These are phyloP conservation scores for Aureobasidium lini DNA, from an alignment of 2,329 filamentous ascomycete genomes.

Conservation along the genomic window DNA sequence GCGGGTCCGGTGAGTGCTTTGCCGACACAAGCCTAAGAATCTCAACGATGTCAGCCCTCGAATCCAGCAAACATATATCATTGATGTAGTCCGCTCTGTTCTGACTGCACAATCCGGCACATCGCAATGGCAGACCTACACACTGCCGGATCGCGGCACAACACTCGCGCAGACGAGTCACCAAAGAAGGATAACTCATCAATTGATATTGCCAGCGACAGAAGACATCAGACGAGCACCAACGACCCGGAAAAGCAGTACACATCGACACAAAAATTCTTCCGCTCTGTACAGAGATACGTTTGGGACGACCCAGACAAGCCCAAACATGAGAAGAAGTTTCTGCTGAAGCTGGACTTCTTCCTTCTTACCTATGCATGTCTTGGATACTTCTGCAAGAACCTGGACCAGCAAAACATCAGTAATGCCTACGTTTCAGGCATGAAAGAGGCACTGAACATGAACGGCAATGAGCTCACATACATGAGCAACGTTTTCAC, in stretches of 20 bases:
- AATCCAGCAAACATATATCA: not conserved
- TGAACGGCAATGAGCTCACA: constrained; percentile 49
- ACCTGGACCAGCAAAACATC: constrained; percentile 49
- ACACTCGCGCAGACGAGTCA: too few species aligned
- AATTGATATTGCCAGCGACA: not conserved
- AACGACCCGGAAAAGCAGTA: not conserved
- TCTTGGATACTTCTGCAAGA: constrained; percentile 50
- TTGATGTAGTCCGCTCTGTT: too few species aligned
- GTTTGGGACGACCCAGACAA: constrained; percentile 13
- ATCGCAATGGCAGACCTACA: not conserved
- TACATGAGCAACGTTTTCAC: constrained; percentile 48
- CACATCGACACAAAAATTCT: not conserved
- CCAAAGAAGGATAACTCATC: not conserved
- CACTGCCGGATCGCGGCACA: not conserved
- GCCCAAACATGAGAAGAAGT: constrained; percentile 20
- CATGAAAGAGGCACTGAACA: constrained; percentile 44
- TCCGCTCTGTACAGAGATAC: constrained; percentile 8
- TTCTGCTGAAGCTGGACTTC: constrained; percentile 50
- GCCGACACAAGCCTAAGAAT: too few species aligned
- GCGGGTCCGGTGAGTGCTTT: not conserved
- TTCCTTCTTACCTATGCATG: constrained; percentile 51
- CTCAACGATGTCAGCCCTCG: not conserved
- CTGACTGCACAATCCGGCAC: too few species aligned
- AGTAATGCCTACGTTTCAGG: constrained; percentile 52
- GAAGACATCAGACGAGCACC: not conserved